Evolutionary conservation across 2,329 filamentous ascomycete genomes (phyloP).

Genomic region (Apiospora marii): DNA sequence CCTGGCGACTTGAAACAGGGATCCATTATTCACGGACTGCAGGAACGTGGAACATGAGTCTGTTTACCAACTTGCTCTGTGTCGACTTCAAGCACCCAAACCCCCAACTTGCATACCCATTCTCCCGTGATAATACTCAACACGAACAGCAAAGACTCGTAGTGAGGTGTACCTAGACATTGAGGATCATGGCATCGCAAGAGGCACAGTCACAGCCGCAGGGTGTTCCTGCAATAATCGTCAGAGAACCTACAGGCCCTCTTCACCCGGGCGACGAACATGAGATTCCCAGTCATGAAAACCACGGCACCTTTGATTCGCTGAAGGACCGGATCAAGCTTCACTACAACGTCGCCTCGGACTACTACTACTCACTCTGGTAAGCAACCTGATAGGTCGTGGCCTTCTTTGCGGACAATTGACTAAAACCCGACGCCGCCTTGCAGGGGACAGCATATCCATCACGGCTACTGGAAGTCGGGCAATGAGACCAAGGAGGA

Average conservation of each 20-base stretch:
- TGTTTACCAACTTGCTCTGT: neutral
- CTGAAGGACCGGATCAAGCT: slow-evolving; percentile 66
- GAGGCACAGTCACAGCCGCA: slow-evolving; percentile 3
- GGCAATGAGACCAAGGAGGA: slow-evolving; percentile 62
- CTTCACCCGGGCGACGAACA: slow-evolving; percentile 40
- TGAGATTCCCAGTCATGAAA: slow-evolving; percentile 39
- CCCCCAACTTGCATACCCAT: neutral
- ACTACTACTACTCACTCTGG: slow-evolving; percentile 69
- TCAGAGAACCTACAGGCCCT: neutral
- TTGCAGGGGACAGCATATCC: slow-evolving; percentile 68
- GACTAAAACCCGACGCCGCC: neutral
- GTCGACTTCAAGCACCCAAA: too few relatives aligned
- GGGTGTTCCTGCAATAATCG: neutral
- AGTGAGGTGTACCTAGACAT: neutral
- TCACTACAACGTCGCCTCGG: slow-evolving; percentile 68
- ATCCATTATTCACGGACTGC: slow-evolving; percentile 12
- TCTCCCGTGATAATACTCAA: neutral
- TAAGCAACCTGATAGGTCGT: slow-evolving; percentile 40
- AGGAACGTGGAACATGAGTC: slow-evolving; percentile 1
- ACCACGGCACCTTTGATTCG: slow-evolving; percentile 39
- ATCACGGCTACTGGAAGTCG: slow-evolving; percentile 66
- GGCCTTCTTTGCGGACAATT: neutral
- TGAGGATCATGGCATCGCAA: neutral
- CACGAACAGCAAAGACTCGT: neutral
- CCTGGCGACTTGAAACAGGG: neutral